These are phyloP conservation scores for Blumeria graminis DNA, from an alignment of 2,329 filamentous ascomycete species.

Conservation along the genomic window DNA sequence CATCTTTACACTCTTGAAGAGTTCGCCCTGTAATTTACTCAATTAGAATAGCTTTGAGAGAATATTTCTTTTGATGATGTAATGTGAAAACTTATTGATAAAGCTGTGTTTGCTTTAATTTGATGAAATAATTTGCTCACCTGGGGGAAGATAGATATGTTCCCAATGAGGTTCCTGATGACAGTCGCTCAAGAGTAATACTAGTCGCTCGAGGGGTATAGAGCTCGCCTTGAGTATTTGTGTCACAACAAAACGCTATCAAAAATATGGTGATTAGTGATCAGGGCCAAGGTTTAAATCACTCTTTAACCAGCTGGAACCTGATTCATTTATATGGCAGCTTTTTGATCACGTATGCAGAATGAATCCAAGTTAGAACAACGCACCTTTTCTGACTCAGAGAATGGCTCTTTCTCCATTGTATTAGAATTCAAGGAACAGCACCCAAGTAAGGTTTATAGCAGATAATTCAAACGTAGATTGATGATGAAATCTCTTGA, in stretches of 20 bases:
- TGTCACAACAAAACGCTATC: slow-evolving; percentile 1
- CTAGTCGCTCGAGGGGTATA: not conserved
- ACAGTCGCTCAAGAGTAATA: not conserved
- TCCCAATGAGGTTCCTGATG: slow-evolving; percentile 1
- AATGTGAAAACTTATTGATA: slow-evolving; percentile 2
- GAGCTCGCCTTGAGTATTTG: slow-evolving; percentile 1
- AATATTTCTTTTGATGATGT: slow-evolving; percentile 4
- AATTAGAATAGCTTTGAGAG: slow-evolving; percentile 6
- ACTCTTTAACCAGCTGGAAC: no score
- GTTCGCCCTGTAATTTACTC: slow-evolving; percentile 9
- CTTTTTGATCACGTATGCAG: not conserved
- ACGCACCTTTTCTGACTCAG: slow-evolving; percentile 1
- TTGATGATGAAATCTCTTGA: no score
- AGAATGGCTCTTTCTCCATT: not conserved
- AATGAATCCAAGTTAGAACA: not conserved
- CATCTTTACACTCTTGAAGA: slow-evolving; percentile 11
- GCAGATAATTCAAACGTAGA: no score
- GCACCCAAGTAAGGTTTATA: no score
- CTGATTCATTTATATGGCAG: no score
- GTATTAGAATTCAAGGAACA: not conserved
- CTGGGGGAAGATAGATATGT: slow-evolving; percentile 1
- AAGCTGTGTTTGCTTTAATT: slow-evolving; percentile 3
- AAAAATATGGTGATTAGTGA: not conserved
- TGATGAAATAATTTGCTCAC: slow-evolving; percentile 2
- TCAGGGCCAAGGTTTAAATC: no score